Base-by-base conservation (phyloP, 2,329 filamentous ascomycete species). In the Metarhizium robertsii region DNA sequence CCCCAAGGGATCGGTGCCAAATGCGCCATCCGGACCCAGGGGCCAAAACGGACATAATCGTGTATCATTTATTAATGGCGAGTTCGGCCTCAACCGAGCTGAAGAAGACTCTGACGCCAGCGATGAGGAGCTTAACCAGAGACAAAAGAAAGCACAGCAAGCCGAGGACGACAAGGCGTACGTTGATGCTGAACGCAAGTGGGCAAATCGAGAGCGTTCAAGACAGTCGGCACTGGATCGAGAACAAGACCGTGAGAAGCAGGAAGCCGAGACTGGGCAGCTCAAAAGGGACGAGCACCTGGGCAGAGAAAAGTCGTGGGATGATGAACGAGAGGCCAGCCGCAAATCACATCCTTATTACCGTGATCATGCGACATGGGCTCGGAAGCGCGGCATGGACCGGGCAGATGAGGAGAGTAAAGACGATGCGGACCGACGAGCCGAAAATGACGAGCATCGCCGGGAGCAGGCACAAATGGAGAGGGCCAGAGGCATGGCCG, bases 91-190 rank as follows among this genome's bases (percentile, higher is more conserved):
- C 58, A 80, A 83, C 59, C 79, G 80, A 13, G 90, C 95, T 53
- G 90, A 94, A 47, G 90, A 96, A 43, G 90, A 96, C 50, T 90
- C 89, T 7, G 86, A 94, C 52, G 90, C 90, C 2, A 90, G 86
- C 60, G 94, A 99, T 64, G 85, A 87, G 13, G 92, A 97, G 68
- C 76, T 97, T 0, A 86, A 95, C 68, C 79, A 79, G 32, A 80
- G 91, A 50, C 83, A 87, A 18, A 73, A 83, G 59, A 80, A 82
- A 29, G 92, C 90, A 70, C 84, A 85, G 61, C 79, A 87, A 40
- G 78, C 85, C 0, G 91, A 96, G 25, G 79, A 84, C 0, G 88
- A 96, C 50, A 90, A 92, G 66, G 76, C 83, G 50, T 96, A 90
- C 66, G 76, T 88, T 0, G 92, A 96, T 62, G 87, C 92, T 47